Conservation (phyloP, 2,329 filamentous ascomycete species). For the Colletotrichum euphorbiae region DNA sequence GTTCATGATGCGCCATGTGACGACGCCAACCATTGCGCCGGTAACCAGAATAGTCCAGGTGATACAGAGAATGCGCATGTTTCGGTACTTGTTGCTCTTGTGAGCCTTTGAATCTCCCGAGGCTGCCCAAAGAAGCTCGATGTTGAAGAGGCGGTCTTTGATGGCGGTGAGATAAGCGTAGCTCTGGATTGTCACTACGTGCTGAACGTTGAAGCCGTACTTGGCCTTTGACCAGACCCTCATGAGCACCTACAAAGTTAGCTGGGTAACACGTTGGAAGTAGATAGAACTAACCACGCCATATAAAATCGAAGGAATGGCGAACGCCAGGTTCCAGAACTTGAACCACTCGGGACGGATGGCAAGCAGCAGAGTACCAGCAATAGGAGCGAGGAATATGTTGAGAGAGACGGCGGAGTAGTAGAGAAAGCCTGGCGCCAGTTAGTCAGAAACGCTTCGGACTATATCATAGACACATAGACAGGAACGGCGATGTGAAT, state of each 20-base stretch:
- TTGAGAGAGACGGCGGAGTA: constrained; percentile 54
- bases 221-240: constrained; percentile 54
- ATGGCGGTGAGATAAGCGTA: constrained; percentile 57
- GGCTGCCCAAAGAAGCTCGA: constrained; percentile 53
- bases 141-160: constrained; percentile 54
- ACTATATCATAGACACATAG: too few species aligned
- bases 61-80: constrained; percentile 55
- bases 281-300: constrained; percentile 46
- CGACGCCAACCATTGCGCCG: constrained; percentile 49
- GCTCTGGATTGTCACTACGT: constrained; percentile 54
- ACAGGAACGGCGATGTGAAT: too few species aligned
- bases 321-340: constrained; percentile 58
- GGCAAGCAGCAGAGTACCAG: constrained; percentile 54
- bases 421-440: constrained; percentile 49
- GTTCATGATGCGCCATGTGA: constrained; percentile 49
- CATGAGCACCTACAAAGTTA: constrained; percentile 39
- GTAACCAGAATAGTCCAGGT: constrained; percentile 50
- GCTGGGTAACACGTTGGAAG: too few species aligned
- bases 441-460: neutral
- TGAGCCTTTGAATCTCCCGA: constrained; percentile 54
- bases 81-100: constrained; percentile 56
- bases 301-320: constrained; percentile 54
- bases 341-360: constrained; percentile 54
- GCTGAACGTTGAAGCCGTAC: constrained; percentile 57
- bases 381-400: constrained; percentile 55